phyloP scores from a whole-genome alignment of 2,329 filamentous ascomycete genomes.

The Trichophyton simii region DNA sequence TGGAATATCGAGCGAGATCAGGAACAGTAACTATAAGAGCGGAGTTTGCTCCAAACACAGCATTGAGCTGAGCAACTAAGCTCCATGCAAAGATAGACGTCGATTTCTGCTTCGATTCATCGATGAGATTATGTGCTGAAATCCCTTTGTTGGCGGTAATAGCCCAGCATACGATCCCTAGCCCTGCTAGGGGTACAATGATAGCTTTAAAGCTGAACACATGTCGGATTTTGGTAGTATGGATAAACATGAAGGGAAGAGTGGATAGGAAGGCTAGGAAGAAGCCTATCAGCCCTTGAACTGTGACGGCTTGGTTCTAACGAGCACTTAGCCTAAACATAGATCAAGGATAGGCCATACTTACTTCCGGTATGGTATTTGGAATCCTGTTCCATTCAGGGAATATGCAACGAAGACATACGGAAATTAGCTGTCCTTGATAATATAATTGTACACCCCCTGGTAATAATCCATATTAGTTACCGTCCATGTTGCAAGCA shows the following conservation, averaged over 20 bases:
- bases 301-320: slow-evolving; percentile 17
- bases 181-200: slow-evolving; percentile 25
- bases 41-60: slow-evolving; percentile 27
- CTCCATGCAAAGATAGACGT: slow-evolving; percentile 26
- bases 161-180: slow-evolving; percentile 28
- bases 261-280: slow-evolving; percentile 18
- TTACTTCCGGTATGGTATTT: slow-evolving; percentile 17
- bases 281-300: slow-evolving; percentile 17
- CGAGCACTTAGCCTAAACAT: background rate
- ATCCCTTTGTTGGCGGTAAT: slow-evolving; percentile 19
- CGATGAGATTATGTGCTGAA: slow-evolving; percentile 13
- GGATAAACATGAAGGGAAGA: slow-evolving; percentile 23
- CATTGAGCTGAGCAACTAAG: slow-evolving; percentile 29
- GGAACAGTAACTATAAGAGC: slow-evolving; percentile 28
- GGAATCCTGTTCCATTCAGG: slow-evolving; percentile 17
- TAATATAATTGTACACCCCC: slow-evolving; percentile 17
- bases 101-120: slow-evolving; percentile 10
- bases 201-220: slow-evolving; percentile 28
- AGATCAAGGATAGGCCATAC: background rate
- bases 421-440: slow-evolving; percentile 17
- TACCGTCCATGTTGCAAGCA: background rate
- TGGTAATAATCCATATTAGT: slow-evolving; percentile 2
- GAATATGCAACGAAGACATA: slow-evolving; percentile 19
- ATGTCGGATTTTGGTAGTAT: slow-evolving; percentile 26
- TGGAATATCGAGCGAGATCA: slow-evolving; percentile 27